Evolutionary conservation across 108 stramenopile species (phyloP), one percentile per base, ranked within the genome.

Genomic region (Cyclotella sp.): DNA sequence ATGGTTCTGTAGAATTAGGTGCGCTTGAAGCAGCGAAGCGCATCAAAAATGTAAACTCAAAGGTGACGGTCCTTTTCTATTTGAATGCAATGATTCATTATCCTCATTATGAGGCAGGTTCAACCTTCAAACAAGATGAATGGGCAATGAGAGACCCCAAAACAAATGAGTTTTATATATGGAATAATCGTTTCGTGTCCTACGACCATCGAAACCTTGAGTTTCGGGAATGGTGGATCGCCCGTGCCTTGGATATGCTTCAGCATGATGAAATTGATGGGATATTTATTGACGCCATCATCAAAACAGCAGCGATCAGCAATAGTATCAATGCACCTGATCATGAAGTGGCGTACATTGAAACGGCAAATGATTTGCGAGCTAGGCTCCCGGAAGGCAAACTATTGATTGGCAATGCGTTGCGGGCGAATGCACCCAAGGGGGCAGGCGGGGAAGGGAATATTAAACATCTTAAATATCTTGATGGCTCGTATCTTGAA

Each of bases 401-500:
- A 60, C 30, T 79, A 30, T 42, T 79, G 29, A 72, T 79, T 44
- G 78, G 78, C 2, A 79, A 79, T 61, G 71, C 58, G 26, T 46
- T 79, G 10, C 44, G 71, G 9, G 58, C 63, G 14, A 40, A 54
- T 58, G 44, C 27, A 61, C 22, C 43, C 5, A 30, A 30, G 21
- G 30, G 46, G 7, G 12, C 14, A 4, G 45, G 45, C 24, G 65
- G 65, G 9, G 13, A 30, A 43, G 55, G 70, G 24, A 58, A 71
- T 44, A 49, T 73, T 13, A 61, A 73, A n/a, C 59, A 68, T 39
- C 69, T 77, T 13, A 47, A 70, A 55, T 72, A 79, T 21, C 65
- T 79, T 41, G 78, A 79, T 72, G 78, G 78, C 0, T 72, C 71
- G 6, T 79, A 79, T 29, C 71, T 79, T 24, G 78, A 79, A 22